phyloP scores from a whole-genome alignment of 2,329 filamentous ascomycete species.

The Elsinoe batatas region DNA sequence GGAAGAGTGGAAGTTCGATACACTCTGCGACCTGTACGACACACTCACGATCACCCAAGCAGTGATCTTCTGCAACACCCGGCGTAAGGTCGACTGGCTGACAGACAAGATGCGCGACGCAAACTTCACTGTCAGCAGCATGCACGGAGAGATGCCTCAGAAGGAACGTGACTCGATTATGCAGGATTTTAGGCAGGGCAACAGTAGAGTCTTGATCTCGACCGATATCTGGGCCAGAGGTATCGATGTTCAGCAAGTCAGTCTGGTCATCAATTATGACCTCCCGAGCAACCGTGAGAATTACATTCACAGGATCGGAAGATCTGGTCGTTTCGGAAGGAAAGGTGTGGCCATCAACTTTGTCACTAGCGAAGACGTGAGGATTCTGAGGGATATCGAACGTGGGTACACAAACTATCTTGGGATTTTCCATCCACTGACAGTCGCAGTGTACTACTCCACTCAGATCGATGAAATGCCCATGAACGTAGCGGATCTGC shows the following conservation, averaged over 20 bases:
- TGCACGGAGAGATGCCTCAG: slow-evolving; percentile 99
- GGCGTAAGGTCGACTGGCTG: slow-evolving; percentile 97
- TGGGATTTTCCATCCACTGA: slow-evolving; percentile 26
- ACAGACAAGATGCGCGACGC: slow-evolving; percentile 99
- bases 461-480: slow-evolving; percentile 98
- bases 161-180: slow-evolving; percentile 98
- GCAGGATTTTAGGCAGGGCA: slow-evolving; percentile 96
- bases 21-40: slow-evolving; percentile 95
- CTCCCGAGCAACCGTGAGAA: slow-evolving; percentile 97
- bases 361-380: slow-evolving; percentile 93
- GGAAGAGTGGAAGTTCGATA: slow-evolving; percentile 99
- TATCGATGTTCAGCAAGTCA: slow-evolving; percentile 98
- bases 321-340: slow-evolving; percentile 87
- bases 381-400: slow-evolving; percentile 95
- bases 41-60: slow-evolving; percentile 97
- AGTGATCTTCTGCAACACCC: slow-evolving; percentile 99
- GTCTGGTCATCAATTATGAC: slow-evolving; percentile 98
- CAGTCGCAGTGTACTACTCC: slow-evolving; percentile 68
- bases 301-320: slow-evolving; percentile 97
- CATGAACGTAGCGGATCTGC: slow-evolving; percentile 57
- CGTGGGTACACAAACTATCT: slow-evolving; percentile 44
- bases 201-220: slow-evolving; percentile 90
- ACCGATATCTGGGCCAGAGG: slow-evolving; percentile 97
- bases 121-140: slow-evolving; percentile 96
- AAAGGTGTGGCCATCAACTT: slow-evolving; percentile 99